Base-by-base conservation (phyloP, 2,329 filamentous ascomycete genomes). In the Cercospora zeae-maydis region DNA sequence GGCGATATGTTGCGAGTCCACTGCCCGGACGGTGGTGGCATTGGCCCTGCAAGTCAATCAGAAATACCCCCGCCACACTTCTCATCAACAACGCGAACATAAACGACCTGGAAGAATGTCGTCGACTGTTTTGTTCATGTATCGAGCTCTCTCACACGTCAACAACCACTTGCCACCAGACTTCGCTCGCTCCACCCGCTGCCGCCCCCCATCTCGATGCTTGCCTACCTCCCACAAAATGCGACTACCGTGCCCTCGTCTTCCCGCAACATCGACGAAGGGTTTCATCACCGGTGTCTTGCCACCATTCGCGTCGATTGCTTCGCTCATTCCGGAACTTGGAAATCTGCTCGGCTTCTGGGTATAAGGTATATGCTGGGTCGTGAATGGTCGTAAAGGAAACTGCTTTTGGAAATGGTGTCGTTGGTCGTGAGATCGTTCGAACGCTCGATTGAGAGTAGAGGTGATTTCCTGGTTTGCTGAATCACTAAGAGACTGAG, bases 371-470 rank as follows among this genome's bases (percentile, higher is more conserved):
- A 67, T 69, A 69, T 69, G 63, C 69, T 69, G 68, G 63, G 66
- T 69, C 69, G 66, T 72, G 67, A 69, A 67, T 58, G 65, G 66
- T 69, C 68, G 67, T 71, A 67, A 70, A 70, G 64, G 64, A 70
- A 71, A 70, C 65, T 68, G n/a, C 47, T 52, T 68, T 67, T 68
- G 57, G 47, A 51, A 57, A 59, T 63, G 65, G 61, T 67, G 66
- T 66, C 66, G 63, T 65, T 56, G 64, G 63, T 69, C 68, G 66
- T 70, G 70, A 69, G 66, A 64, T 71, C 69, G 64, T 70, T 62
- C 60, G 60, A 70, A 71, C 69, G 67, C 69, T 70, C 59, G 63
- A 69, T 61, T 63, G 62, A 58, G 66, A 62, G 58, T 55, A 58
- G 61, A 67, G 58, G 56, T 49, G 45, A 59, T 59, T 45, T 52